Evolutionary conservation across 768 basidiomycete genomes (phyloP), one percentile per base, ranked within the genome.

Genomic region (Mycena maculata): DNA sequence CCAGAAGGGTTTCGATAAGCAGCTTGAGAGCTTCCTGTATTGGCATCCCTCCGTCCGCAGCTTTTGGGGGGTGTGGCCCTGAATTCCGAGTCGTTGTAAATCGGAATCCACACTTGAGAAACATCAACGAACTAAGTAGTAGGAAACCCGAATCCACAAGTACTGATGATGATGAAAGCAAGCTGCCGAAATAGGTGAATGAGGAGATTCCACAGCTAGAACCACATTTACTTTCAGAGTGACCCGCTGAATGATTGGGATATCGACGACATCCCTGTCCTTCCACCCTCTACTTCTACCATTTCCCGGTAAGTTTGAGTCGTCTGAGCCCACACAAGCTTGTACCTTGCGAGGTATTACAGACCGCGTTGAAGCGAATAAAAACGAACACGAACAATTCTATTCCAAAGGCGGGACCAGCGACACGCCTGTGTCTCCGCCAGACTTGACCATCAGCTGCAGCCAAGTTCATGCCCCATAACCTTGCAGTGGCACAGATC

Each of bases 121-220:
- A n/a, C n/a, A n/a, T n/a, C n/a, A n/a, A 58, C 71, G 10, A 70
- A 68, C 84, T 83, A 85, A 36, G 76, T 76, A 55, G 84, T 81
- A 0, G 77, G 72, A 42, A 85, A 80, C 4, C 85, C 86, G 53
- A 86, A 85, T 2, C 82, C 84, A 61, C 85, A 86, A 68, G 75
- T 80, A 12, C 80, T 81, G 25, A 87, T 78, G 18, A 84, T 72
- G 20, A 85, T 67, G 13, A 85, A 77, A 7, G 84, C 81, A 18
- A 84, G 63, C 84, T 86, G 44, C 6, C 47, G 15, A 41, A 27
- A 50, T 22, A 38, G n/a, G n/a, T 36, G n/a, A 22, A 36, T 47
- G 28, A 44, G n/a, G 20, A n/a, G 28, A 50, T 31, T 16, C 9
- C 38, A 0, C 42, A 28, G 55, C 20, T 23, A 53, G 18, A n/a